phyloP scores from a whole-genome alignment of 1,139 yeast species.

The Suhomyces ambrosiae region DNA sequence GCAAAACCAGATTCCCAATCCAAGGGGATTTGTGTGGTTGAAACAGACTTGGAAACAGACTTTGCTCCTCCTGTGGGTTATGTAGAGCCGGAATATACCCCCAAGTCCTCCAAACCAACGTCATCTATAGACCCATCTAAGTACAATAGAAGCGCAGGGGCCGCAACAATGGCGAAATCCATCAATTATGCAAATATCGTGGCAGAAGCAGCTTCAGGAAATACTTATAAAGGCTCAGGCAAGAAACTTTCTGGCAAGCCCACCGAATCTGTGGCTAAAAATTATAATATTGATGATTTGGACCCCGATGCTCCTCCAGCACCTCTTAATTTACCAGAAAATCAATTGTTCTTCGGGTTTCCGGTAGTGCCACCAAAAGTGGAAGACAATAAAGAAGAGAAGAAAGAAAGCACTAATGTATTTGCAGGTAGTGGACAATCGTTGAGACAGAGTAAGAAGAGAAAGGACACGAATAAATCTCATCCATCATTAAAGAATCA shows the following conservation, averaged over 20 bases:
- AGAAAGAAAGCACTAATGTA: constrained; percentile 28
- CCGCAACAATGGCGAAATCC: constrained; percentile 79
- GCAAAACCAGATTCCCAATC: constrained; percentile 73
- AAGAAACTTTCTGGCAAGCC: constrained; percentile 72
- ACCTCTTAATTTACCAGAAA: constrained; percentile 73
- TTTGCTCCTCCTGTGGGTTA: constrained; percentile 99
- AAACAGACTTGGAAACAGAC: constrained; percentile 95
- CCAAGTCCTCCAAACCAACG: constrained; percentile 27
- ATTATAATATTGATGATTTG: constrained; percentile 37
- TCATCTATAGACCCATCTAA: constrained; percentile 36
- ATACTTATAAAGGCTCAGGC: constrained; percentile 64
- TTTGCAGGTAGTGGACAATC: constrained; percentile 72
- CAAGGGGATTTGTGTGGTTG: constrained; percentile 87
- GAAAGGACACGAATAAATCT: constrained; percentile 58
- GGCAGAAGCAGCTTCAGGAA: constrained; percentile 35
- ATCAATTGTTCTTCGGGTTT: constrained; percentile 91
- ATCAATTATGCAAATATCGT: constrained; percentile 69
- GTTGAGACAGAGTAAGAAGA: constrained; percentile 70
- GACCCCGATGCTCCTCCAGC: constrained; percentile 65
- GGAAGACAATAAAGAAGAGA: constrained; percentile 41
- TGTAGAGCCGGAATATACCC: constrained; percentile 77
- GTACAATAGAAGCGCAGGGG: constrained; percentile 48
- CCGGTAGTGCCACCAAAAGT: constrained; percentile 76
- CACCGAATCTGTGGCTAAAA: constrained; percentile 20
- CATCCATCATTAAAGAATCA: constrained; percentile 51